Evolutionary conservation across 2,329 filamentous ascomycete species (phyloP).

Genomic region (Phialophora expanda): DNA sequence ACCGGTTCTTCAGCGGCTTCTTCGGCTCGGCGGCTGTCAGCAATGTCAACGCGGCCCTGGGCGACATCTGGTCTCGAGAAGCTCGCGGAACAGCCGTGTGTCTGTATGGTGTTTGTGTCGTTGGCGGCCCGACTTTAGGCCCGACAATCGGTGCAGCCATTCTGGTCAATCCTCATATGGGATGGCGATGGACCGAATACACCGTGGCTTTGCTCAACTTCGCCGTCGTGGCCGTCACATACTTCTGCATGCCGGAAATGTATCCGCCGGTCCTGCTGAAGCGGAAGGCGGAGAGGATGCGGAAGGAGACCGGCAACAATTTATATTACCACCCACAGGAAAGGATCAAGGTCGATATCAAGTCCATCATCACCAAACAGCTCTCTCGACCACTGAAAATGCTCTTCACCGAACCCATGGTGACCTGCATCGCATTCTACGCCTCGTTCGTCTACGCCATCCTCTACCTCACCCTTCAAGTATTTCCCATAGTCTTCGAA

Average conservation of each 20-base stretch:
- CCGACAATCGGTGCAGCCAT: constrained; percentile 53
- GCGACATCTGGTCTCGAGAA: constrained; percentile 50
- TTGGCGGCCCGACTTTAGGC: constrained; percentile 50
- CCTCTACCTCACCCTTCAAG: constrained; percentile 55
- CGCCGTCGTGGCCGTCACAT: constrained; percentile 40
- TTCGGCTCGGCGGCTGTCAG: constrained; percentile 53
- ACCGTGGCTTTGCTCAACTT: constrained; percentile 51
- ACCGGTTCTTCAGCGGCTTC: constrained; percentile 53
- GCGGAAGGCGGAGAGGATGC: constrained; percentile 47
- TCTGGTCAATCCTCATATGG: constrained; percentile 43
- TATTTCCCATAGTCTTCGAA: constrained; percentile 56
- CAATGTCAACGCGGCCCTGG: constrained; percentile 52
- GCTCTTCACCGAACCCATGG: constrained; percentile 56
- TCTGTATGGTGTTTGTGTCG: constrained; percentile 50
- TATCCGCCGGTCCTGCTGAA: constrained; percentile 50
- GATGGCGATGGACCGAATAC: constrained; percentile 56
- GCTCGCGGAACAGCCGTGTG: constrained; percentile 49
- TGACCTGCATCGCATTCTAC: constrained; percentile 53
- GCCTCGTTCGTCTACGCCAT: constrained; percentile 55
- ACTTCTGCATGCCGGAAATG: constrained; percentile 48
- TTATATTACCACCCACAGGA: constrained; percentile 55
- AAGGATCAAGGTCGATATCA: constrained; percentile 48
- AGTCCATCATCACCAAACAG: constrained; percentile 52
- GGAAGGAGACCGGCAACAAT: constrained; percentile 48
- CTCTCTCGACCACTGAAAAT: constrained; percentile 52